Conservation (phyloP, 805 yeast species). For the Candida sanyiensis region DNA sequence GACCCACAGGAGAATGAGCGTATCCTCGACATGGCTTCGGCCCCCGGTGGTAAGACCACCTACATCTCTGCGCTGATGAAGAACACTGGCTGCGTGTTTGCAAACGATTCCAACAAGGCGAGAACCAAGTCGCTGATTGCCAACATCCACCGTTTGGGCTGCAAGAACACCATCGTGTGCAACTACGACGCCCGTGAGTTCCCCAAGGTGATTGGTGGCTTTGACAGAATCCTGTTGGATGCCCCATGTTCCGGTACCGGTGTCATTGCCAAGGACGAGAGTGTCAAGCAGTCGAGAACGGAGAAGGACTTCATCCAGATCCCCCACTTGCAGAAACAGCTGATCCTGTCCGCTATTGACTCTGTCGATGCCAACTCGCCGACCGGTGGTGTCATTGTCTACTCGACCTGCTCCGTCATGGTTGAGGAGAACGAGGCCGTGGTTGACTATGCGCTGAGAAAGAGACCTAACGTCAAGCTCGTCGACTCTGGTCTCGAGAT, state of each 20-base stretch:
- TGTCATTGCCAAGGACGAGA: constrained; percentile 95
- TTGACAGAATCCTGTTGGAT: constrained; percentile 89
- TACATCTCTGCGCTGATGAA: constrained; percentile 94
- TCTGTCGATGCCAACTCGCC: constrained; percentile 90
- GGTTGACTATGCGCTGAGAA: constrained; percentile 94
- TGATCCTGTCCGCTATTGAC: constrained; percentile 90
- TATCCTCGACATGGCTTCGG: constrained; percentile 97
- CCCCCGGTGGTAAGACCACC: constrained; percentile 99
- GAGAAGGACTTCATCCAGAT: constrained; percentile 95
- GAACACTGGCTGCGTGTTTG: constrained; percentile 95
- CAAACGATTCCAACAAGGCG: constrained; percentile 94
- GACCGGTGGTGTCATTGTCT: constrained; percentile 91
- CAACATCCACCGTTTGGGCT: constrained; percentile 93
- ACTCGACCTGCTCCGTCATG: constrained; percentile 97
- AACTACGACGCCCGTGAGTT: constrained; percentile 98
- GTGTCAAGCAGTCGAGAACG: constrained; percentile 87
- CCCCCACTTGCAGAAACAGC: constrained; percentile 94
- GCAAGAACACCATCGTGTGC: constrained; percentile 93
- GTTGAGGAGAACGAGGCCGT: constrained; percentile 98
- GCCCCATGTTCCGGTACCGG: constrained; percentile 99
- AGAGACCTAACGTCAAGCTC: constrained; percentile 91
- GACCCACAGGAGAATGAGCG: constrained; percentile 97
- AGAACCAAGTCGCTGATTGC: constrained; percentile 96
- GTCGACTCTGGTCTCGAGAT: constrained; percentile 90
- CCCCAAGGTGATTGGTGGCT: constrained; percentile 97